Conservation (phyloP, 441 rosid genomes). For the Populus hybrid region DNA sequence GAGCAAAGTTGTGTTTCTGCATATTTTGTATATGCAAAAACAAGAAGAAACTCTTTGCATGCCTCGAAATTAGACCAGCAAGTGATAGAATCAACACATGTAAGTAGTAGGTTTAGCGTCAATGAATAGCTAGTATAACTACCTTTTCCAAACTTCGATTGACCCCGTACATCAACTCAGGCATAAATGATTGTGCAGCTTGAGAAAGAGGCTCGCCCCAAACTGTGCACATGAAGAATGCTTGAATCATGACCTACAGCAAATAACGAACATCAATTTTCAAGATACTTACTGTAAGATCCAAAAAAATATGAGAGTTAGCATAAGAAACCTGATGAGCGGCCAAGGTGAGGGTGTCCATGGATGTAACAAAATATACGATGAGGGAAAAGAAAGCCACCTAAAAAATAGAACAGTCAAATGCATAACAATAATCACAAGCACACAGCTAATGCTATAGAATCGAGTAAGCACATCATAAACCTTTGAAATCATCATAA, state of each 20-base stretch:
- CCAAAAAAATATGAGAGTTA: constrained; percentile 12
- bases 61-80: background rate
- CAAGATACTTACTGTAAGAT: background rate
- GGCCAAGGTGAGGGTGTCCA: constrained; percentile 76
- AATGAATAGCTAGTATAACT: background rate
- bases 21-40: background rate
- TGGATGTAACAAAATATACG: constrained; percentile 80
- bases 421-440: constrained; percentile 9
- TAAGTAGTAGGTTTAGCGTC: background rate
- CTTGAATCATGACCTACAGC: constrained; percentile 87
- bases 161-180: constrained; percentile 75
- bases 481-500: constrained; percentile 71
- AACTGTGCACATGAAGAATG: constrained; percentile 62
- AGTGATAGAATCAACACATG: background rate
- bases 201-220: constrained; percentile 97
- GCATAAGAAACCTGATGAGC: constrained; percentile 78
- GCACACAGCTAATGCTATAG: background rate
- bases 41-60: background rate
- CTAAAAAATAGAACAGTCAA: constrained; percentile 37
- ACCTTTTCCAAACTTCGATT: constrained; percentile 71
- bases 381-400: constrained; percentile 80
- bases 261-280: constrained; percentile 7
- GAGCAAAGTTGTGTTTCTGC: background rate
- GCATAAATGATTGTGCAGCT: constrained; percentile 96
- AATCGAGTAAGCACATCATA: background rate